A percentile compares a stretch with the other conserved stretches of the same genome.
Conservation (phyloP, 2,329 filamentous ascomycete species). For the Pseudogymnoascus verrucosus region DNA sequence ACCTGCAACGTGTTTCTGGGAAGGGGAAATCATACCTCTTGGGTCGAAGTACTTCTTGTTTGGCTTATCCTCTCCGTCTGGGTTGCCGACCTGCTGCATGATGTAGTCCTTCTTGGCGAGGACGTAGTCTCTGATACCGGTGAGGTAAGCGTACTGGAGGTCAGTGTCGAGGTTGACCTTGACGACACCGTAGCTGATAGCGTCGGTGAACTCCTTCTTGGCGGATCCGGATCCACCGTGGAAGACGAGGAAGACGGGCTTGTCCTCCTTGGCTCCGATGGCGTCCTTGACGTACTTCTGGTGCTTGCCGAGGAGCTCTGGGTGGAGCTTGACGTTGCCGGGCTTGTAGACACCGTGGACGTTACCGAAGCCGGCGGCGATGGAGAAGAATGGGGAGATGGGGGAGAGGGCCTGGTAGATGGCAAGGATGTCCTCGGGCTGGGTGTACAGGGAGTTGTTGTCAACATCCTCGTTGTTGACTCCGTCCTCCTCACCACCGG, state of each 20-base stretch:
- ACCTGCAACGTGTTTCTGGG: slow-evolving; percentile 8
- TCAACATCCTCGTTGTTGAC: slow-evolving; percentile 98
- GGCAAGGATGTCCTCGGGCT: slow-evolving; percentile 89
- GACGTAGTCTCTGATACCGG: slow-evolving; percentile 90
- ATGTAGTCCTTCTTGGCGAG: slow-evolving; percentile 94
- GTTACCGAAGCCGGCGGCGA: slow-evolving; percentile 96
- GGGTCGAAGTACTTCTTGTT: slow-evolving; percentile 92
- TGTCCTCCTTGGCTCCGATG: slow-evolving; percentile 61
- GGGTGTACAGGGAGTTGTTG: slow-evolving; percentile 95
- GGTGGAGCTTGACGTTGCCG: slow-evolving; percentile 93
- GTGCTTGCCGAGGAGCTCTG: slow-evolving; percentile 94
- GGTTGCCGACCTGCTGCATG: slow-evolving; percentile 80
- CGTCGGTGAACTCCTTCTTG: slow-evolving; percentile 83
- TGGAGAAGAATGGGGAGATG: slow-evolving; percentile 95
- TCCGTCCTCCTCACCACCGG: slow-evolving; percentile 94
- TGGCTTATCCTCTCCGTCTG: slow-evolving; percentile 91
- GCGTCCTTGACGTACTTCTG: slow-evolving; percentile 84
- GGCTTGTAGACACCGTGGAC: slow-evolving; percentile 99
- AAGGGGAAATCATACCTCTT: slow-evolving; percentile 22
- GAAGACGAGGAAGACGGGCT: slow-evolving; percentile 99
- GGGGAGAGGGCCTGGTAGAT: slow-evolving; percentile 80
- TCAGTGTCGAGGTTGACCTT: slow-evolving; percentile 99
- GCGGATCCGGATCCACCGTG: slow-evolving; percentile 91
- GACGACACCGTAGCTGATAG: slow-evolving; percentile 88
- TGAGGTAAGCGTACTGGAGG: slow-evolving; percentile 89